Percentiles rank a stretch among this genome's conserved stretches.
Conservation (phyloP, 2,329 filamentous ascomycete species). For the Cladophialophora carrionii region DNA sequence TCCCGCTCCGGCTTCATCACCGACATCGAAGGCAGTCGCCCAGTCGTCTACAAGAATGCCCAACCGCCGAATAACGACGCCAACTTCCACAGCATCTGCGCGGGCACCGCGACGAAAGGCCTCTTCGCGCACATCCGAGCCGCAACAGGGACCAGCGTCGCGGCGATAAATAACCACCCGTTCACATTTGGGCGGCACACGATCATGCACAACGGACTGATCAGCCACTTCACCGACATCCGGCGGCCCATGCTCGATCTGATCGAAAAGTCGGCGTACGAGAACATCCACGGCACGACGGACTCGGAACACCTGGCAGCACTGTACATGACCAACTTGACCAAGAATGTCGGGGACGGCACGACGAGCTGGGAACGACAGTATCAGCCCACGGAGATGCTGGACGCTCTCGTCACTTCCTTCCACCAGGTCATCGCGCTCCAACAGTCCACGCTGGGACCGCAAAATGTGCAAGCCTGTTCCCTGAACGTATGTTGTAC, state of each 20-base stretch:
- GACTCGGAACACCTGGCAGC: conserved; percentile 59
- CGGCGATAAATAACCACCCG: conserved; percentile 58
- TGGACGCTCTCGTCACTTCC: conserved; percentile 48
- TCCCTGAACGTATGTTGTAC: conserved; percentile 58
- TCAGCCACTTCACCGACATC: conserved; percentile 53
- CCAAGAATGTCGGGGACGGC: conserved; percentile 26
- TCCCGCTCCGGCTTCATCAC: conserved; percentile 47
- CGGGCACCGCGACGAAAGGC: conserved; percentile 56
- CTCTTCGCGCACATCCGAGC: conserved; percentile 60
- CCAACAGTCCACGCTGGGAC: conserved; percentile 50
- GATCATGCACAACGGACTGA: conserved; percentile 61
- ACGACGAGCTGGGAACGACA: conserved; percentile 49
- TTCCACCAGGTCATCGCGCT: conserved; percentile 52
- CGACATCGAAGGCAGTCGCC: conserved; percentile 38
- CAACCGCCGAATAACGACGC: conserved; percentile 57
- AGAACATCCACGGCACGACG: conserved; percentile 55
- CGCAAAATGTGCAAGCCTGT: conserved; percentile 49
- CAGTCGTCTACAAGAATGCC: conserved; percentile 58
- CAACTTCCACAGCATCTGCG: conserved; percentile 58
- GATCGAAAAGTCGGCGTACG: conserved; percentile 54
- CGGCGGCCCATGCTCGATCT: conserved; percentile 52
- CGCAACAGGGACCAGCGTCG: conserved; percentile 53
- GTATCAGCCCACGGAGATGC: conserved; percentile 51
- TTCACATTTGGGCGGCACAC: conserved; percentile 59
- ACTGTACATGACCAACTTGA: conserved; percentile 42